Evolutionary conservation across 495 filamentous ascomycete genomes (phyloP).

Genomic region (Podospora didyma): DNA sequence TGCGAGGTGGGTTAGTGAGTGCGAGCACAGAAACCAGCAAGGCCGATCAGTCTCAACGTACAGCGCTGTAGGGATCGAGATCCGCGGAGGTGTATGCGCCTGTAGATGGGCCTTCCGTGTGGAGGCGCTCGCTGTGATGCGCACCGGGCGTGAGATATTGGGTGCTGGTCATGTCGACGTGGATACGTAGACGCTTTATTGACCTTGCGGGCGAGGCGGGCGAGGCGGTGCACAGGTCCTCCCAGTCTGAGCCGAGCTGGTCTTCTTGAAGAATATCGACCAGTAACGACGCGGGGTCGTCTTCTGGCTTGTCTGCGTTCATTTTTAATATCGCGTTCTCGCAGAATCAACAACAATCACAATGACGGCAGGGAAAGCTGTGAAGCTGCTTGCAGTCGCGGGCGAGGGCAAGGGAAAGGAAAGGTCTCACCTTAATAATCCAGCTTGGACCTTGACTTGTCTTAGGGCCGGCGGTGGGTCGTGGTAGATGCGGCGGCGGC

Average conservation of each 20-base stretch:
- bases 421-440: not conserved
- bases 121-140: slow-evolving; percentile 17
- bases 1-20: slow-evolving; percentile 1
- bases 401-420: not conserved
- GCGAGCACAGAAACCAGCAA: not conserved
- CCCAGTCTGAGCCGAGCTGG: slow-evolving; percentile 15
- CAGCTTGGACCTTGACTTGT: not conserved
- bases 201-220: slow-evolving; percentile 14
- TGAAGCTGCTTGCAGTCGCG: not conserved
- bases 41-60: slow-evolving; percentile 14
- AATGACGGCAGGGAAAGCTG: not conserved
- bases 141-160: slow-evolving; percentile 26
- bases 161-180: slow-evolving; percentile 27
- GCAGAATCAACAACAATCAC: not conserved
- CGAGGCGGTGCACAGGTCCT: slow-evolving; percentile 12
- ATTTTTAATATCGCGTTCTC: slow-evolving; percentile 20
- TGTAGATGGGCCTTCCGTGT: slow-evolving; percentile 17
- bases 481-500: slow-evolving; percentile 16
- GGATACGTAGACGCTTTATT: slow-evolving; percentile 16
- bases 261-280: slow-evolving; percentile 16
- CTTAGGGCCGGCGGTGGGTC: not conserved
- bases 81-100: slow-evolving; percentile 24
- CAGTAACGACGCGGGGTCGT: slow-evolving; percentile 2
- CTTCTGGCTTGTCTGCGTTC: slow-evolving; percentile 19
- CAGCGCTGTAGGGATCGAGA: slow-evolving; percentile 27